phyloP scores from a whole-genome alignment of 1,139 yeast genomes.

The Blastobotrys apis region DNA sequence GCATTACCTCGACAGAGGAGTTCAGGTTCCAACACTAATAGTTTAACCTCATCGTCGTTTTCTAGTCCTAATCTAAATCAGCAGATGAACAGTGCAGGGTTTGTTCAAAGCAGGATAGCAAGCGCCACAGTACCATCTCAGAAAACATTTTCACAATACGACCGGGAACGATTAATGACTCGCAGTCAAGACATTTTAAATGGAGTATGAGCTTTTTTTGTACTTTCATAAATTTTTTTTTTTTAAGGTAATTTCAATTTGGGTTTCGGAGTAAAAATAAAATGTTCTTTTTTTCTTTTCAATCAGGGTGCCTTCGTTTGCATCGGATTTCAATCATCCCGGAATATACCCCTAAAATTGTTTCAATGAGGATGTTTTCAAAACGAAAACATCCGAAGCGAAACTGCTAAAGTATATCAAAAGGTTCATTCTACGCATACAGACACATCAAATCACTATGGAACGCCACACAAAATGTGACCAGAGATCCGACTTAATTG shows the following conservation, averaged over 20 bases:
- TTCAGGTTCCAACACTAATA: neutral
- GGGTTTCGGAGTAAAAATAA: neutral
- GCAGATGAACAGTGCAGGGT: slow-evolving; percentile 12
- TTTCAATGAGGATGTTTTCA: too few species aligned
- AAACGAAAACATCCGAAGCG: too few species aligned
- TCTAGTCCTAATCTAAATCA: neutral
- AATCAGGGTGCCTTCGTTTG: neutral
- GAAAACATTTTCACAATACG: slow-evolving; percentile 9
- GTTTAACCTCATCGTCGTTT: neutral
- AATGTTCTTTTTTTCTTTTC: neutral
- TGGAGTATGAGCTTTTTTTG: neutral
- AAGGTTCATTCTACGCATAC: slow-evolving; percentile 11
- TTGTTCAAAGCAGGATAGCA: slow-evolving; percentile 6
- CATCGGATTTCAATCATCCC: too few species aligned
- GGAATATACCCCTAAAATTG: too few species aligned
- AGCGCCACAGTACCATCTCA: slow-evolving; percentile 3
- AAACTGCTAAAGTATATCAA: too few species aligned
- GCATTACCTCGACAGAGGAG: neutral
- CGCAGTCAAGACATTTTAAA: neutral
- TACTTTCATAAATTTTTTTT: neutral
- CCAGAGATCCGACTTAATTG: slow-evolving; percentile 10
- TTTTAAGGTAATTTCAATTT: neutral
- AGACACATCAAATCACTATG: slow-evolving; percentile 12
- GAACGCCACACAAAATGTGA: neutral
- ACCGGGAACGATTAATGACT: slow-evolving; percentile 6